These are phyloP conservation scores for Chlamydomonas reinhardtii DNA, from an alignment of 163 green algal species.

Conservation along the genomic window DNA sequence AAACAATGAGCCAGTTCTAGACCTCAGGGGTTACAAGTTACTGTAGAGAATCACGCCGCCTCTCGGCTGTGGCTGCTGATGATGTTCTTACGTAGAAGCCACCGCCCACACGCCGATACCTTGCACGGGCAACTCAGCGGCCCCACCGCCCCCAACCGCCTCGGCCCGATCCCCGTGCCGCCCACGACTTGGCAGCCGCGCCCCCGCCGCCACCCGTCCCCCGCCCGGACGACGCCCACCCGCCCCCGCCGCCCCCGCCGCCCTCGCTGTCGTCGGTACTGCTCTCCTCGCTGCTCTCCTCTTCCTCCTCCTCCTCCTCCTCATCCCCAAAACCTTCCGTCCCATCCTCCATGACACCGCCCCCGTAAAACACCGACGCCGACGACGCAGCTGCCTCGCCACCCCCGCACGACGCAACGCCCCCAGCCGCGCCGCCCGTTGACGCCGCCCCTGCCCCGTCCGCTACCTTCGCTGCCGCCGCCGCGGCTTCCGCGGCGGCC, in stretches of 20 bases:
- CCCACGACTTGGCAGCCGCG: neutral
- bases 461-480: neutral
- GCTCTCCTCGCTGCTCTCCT: neutral
- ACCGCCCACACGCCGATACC: too few relatives aligned
- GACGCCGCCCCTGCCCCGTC: neutral
- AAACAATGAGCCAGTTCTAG: too few relatives aligned
- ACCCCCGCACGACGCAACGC: too few relatives aligned
- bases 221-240: neutral
- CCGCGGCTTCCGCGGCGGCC: neutral
- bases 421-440: too few relatives aligned
- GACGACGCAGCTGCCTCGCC: neutral
- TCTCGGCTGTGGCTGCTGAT: too few relatives aligned
- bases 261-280: too few relatives aligned
- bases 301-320: neutral
- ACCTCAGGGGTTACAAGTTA: too few relatives aligned
- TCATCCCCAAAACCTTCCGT: neutral
- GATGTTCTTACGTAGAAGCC: too few relatives aligned
- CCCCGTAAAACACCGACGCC: too few relatives aligned
- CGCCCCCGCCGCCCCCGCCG: too few relatives aligned
- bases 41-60: too few relatives aligned
- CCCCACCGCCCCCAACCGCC: constrained; percentile 25
- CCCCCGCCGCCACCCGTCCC: neutral
- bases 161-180: neutral
- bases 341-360: too few relatives aligned
- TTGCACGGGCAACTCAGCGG: neutral